Evolutionary conservation across 2,329 filamentous ascomycete species (phyloP).

Genomic region (Trichoderma sp.): DNA sequence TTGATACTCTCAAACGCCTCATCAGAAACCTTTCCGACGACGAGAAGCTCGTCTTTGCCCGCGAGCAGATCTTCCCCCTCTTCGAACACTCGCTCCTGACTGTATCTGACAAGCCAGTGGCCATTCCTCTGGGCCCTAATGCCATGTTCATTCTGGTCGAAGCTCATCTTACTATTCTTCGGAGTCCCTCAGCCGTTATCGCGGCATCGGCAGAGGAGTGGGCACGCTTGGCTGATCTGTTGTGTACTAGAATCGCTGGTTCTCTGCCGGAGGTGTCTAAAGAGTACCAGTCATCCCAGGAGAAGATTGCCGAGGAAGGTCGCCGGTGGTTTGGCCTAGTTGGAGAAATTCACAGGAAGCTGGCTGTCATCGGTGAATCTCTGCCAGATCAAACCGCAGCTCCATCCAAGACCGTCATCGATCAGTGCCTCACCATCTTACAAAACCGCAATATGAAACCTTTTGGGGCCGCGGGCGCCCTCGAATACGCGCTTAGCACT

Average conservation of each 20-base stretch:
- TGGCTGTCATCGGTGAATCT: conserved; percentile 21
- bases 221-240: conserved; percentile 55
- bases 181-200: conserved; percentile 41
- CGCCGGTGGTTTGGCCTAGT: conserved; percentile 64
- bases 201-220: conserved; percentile 58
- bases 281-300: conserved; percentile 71
- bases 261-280: conserved; percentile 81
- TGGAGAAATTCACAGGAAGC: conserved; percentile 42
- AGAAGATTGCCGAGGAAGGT: conserved; percentile 62
- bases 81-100: conserved; percentile 54
- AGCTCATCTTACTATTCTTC: conserved; percentile 45
- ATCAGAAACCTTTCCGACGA: conserved; percentile 43
- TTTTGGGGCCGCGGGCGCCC: conserved; percentile 50
- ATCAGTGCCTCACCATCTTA: conserved; percentile 42
- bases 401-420: conserved; percentile 33
- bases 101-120: conserved; percentile 36
- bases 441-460: conserved; percentile 54
- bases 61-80: conserved; percentile 52
- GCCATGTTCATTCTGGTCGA: conserved; percentile 43
- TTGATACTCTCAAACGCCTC: conserved; percentile 59
- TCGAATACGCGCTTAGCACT: conserved; percentile 40
- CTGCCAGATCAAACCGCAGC: conserved; percentile 31
- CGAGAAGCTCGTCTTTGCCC: conserved; percentile 46
- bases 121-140: conserved; percentile 34
- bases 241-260: conserved; percentile 66